Conservation (phyloP, 129 eudicot species). For the Centaurea solstitialis region DNA sequence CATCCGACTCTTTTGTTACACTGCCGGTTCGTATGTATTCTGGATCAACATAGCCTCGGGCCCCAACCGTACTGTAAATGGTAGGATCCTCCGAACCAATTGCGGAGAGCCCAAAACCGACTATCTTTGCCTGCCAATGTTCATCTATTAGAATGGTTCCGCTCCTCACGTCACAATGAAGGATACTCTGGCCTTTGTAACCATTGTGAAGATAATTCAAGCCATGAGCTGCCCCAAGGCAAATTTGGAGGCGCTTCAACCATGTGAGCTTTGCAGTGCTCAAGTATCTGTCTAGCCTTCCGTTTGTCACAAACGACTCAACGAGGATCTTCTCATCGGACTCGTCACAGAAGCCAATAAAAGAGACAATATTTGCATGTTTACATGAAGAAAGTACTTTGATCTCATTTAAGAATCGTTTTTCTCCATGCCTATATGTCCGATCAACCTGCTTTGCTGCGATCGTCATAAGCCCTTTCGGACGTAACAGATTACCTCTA, state of each 20-base stretch:
- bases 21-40: background rate
- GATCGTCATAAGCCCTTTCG: background rate
- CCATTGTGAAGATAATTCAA: constrained; percentile 26
- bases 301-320: background rate
- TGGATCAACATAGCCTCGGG: constrained; percentile 17
- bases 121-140: constrained; percentile 25
- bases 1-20: constrained; percentile 8
- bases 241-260: constrained; percentile 19
- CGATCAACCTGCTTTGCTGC: constrained; percentile 18
- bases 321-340: constrained; percentile 10
- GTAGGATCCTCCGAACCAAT: too few relatives aligned
- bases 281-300: constrained; percentile 14
- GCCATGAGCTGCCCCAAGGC: constrained; percentile 20
- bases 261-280: constrained; percentile 13
- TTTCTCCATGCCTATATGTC: background rate
- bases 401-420: constrained; percentile 11
- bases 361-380: constrained; percentile 23
- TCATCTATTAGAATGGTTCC: constrained; percentile 18
- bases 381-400: constrained; percentile 9
- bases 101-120: constrained; percentile 20
- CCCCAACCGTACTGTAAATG: background rate
- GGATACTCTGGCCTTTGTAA: constrained; percentile 4
- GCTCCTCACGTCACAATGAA: constrained; percentile 17
- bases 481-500: constrained; percentile 9
- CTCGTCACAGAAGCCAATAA: constrained; percentile 31